A percentile compares a stretch with the other conserved stretches of the same genome.
These are phyloP conservation scores for Claviceps capensis DNA, from an alignment of 2,329 filamentous ascomycete genomes.

Conservation along the genomic window DNA sequence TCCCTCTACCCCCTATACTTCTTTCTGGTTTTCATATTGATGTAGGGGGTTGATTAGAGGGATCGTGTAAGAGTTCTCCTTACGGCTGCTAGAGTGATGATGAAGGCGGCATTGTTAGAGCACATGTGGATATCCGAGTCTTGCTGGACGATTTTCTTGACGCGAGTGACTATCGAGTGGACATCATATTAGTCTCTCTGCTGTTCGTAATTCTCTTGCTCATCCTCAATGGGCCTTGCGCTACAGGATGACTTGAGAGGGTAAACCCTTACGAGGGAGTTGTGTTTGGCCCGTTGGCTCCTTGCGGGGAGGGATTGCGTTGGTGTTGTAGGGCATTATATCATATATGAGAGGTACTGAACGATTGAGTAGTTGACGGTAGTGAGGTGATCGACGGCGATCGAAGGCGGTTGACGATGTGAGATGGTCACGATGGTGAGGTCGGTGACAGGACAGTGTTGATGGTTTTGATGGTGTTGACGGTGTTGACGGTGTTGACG, in stretches of 20 bases:
- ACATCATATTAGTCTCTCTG: too few species aligned
- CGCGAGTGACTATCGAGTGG: constrained; percentile 57
- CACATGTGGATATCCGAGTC: constrained; percentile 78
- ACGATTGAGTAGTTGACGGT: neutral
- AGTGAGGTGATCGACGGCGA: neutral
- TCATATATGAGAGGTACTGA: neutral
- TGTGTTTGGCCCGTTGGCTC: constrained; percentile 77
- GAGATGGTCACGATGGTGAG: too few species aligned
- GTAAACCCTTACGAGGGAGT: constrained; percentile 54
- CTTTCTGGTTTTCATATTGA: neutral
- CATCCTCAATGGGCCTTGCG: neutral
- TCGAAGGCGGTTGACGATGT: too few species aligned
- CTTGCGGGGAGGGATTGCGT: constrained; percentile 63
- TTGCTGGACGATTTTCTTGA: constrained; percentile 87
- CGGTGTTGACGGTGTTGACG: too few species aligned
- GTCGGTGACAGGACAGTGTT: too few species aligned
- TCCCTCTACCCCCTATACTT: neutral
- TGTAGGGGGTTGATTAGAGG: too few species aligned
- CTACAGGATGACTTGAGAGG: neutral
- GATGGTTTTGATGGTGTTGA: too few species aligned
- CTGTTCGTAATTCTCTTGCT: too few species aligned
- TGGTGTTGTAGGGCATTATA: constrained; percentile 80
- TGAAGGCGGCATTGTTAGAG: constrained; percentile 87
- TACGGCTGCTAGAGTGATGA: constrained; percentile 81
- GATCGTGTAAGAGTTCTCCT: constrained; percentile 13